Evolutionary conservation across 768 basidiomycete species (phyloP), one percentile per base, ranked within the genome.

Genomic region (Clitopilus passeckerianus): DNA sequence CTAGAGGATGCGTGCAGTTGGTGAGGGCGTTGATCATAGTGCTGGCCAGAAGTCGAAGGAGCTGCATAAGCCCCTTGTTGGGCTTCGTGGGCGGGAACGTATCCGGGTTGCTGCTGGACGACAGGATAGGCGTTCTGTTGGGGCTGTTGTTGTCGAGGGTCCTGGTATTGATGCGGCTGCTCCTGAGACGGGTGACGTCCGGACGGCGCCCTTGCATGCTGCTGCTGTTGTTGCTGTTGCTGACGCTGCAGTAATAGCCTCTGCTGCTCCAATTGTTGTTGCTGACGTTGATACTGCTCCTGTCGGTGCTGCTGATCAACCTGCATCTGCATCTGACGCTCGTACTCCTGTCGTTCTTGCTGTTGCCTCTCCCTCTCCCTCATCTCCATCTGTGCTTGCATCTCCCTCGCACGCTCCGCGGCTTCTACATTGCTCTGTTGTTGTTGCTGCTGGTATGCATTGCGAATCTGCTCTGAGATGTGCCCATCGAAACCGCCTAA

Each of bases 401-500:
- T 66, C 54, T 69, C 71, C 54, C 61, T 53, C 50, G 68, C 63
- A 1, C 62, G 61, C 56, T 73, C 68, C n/a, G 61, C 65, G 27
- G 71, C 67, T 34, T 72, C 61, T 46, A 66, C 63, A 50, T 62
- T 61, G 60, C 68, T 65, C 61, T 71, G 70, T 57, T 70, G 67
- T 23, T 70, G 62, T 35, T 73, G 70, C 44, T 71, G 66, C 53
- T 72, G 66, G 62, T 78, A 79, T 5, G 79, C 80, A 60, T 77
- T 75, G 43, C 76, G 72, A 15, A 86, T 77, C 66, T 84, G 84
- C 12, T 74, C 71, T 24, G 74, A 73, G 61, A 87, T 78, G 27
- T 78, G 76, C 0, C 79, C 83, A 9, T 85, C 83, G 63, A 87
- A 86, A n/a, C 69, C 72, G 58, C 77, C 74, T 62, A 85, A 74